Base-by-base conservation (phyloP, 441 rosid species). In the Pelargonium myrrhifolium region DNA sequence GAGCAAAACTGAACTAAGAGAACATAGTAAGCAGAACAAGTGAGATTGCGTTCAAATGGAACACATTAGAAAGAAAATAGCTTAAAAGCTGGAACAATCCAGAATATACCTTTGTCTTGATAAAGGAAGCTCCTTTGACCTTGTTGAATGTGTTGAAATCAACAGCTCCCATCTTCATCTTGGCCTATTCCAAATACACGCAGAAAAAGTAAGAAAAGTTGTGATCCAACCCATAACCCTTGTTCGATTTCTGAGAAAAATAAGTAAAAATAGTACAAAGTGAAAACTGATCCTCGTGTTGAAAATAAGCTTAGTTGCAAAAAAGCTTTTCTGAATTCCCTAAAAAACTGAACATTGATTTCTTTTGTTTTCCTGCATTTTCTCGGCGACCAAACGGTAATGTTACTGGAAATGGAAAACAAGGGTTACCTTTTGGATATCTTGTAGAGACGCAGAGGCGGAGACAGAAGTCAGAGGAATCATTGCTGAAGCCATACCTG, bases 401-500 rank as follows among this genome's bases (percentile, higher is more conserved):
- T 6, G 0, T 47, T n/a, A 62, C 28, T 9, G 35, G 18, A 18
- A 75, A 51, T 18, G 31, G 6, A 61, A 45, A 61, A 17, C 39
- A 26, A 14, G 9, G 1, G 12, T 31, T 74, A 89, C 98, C 96
- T 88, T 85, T 76, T 69, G 80, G 51, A 70, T 74, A 26, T 77
- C 88, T 37, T 73, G 86, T 53, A 80, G 72, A 42, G 85, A 73
- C 68, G 84, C 77, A 0, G 83, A 77, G 39, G 85, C 75, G 63
- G 85, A 79, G 63, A 79, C 81, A n/a, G 83, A 72, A 67, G 85
- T 86, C n/a, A 85, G 75, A 77, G 93, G 83, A 28, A 86, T 69
- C 84, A 83, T 74, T 64, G 88, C 66, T 0, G 92, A 87, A 75
- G 96, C 92, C 96, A 86, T 88, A 76, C 66, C 64, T 59, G 55